Evolutionary conservation across 371 early-diverging fungal species (phyloP).

Genomic region (Syncephalastrum racemosum): DNA sequence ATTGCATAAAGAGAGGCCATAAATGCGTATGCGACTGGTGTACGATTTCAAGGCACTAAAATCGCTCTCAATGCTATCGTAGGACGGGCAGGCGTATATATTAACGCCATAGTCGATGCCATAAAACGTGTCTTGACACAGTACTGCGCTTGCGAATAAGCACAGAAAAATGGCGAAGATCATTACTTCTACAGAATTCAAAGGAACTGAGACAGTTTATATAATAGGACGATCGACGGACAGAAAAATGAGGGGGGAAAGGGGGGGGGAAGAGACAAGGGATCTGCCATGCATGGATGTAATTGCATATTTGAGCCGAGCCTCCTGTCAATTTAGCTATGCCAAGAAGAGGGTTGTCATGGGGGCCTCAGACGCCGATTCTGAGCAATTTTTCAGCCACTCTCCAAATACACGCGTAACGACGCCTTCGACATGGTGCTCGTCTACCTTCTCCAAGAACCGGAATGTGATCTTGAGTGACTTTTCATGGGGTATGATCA

Average conservation of each 20-base stretch:
- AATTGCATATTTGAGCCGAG: no score
- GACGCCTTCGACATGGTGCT: slow-evolving; percentile 53
- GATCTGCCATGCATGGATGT: no score
- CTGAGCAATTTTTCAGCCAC: slow-evolving; percentile 36
- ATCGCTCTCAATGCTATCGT: slow-evolving; percentile 45
- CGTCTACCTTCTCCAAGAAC: slow-evolving; percentile 55
- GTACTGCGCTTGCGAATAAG: no score
- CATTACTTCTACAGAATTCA: no score
- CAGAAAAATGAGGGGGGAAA: no score
- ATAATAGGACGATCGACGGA: no score
- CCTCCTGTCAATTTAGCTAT: no score
- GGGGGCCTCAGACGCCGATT: no score
- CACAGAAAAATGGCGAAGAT: no score
- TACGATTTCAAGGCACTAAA: slow-evolving; percentile 42
- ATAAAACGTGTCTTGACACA: slow-evolving; percentile 24
- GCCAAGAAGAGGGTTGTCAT: no score
- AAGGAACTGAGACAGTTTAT: no score
- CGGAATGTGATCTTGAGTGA: slow-evolving; percentile 45
- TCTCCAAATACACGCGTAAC: slow-evolving; percentile 56
- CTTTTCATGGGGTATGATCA: slow-evolving; percentile 41
- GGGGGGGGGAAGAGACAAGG: no score
- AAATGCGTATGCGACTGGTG: slow-evolving; percentile 54
- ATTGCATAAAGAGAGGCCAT: slow-evolving; percentile 50
- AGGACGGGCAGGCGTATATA: slow-evolving; percentile 47
- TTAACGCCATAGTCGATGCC: slow-evolving; percentile 60